These are phyloP conservation scores for Ustilago trichophora DNA, from an alignment of 1,284 basidiomycete species.

Conservation along the genomic window DNA sequence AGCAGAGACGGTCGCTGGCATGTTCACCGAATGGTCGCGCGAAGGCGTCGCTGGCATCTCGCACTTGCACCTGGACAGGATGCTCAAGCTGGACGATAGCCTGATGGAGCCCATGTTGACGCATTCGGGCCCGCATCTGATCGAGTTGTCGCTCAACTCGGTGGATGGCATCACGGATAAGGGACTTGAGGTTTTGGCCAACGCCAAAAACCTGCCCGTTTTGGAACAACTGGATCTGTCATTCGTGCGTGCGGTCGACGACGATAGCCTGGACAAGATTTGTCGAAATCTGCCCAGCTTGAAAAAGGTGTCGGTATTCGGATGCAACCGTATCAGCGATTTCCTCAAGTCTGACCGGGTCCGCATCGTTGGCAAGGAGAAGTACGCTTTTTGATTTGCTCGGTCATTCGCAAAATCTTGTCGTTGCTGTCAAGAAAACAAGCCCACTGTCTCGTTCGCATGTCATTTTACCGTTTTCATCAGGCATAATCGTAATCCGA, in stretches of 20 bases:
- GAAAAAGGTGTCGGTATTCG: constrained; percentile 63
- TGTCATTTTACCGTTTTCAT: too few species aligned
- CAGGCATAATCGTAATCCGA: too few species aligned
- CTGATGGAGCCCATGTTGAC: constrained; percentile 75
- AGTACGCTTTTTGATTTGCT: constrained; percentile 20
- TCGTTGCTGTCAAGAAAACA: too few species aligned
- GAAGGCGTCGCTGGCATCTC: constrained; percentile 34
- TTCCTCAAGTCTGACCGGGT: constrained; percentile 47
- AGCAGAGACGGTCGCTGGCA: constrained; percentile 29
- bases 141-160: constrained; percentile 78
- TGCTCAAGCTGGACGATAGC: constrained; percentile 70
- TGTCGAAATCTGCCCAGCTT: constrained; percentile 66
- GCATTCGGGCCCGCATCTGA: constrained; percentile 77
- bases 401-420: not conserved
- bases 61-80: constrained; percentile 60
- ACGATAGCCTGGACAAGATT: constrained; percentile 80
- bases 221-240: constrained; percentile 80
- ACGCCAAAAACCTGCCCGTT: constrained; percentile 38
- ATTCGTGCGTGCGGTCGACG: constrained; percentile 85
- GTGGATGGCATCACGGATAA: constrained; percentile 75
- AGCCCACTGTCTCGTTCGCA: too few species aligned
- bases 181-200: constrained; percentile 71
- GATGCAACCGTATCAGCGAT: constrained; percentile 63
- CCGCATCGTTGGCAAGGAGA: constrained; percentile 58
- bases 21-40: constrained; percentile 34